Evolutionary conservation across 2,329 filamentous ascomycete genomes (phyloP).

Genomic region (Dryadomyces quercivorus): DNA sequence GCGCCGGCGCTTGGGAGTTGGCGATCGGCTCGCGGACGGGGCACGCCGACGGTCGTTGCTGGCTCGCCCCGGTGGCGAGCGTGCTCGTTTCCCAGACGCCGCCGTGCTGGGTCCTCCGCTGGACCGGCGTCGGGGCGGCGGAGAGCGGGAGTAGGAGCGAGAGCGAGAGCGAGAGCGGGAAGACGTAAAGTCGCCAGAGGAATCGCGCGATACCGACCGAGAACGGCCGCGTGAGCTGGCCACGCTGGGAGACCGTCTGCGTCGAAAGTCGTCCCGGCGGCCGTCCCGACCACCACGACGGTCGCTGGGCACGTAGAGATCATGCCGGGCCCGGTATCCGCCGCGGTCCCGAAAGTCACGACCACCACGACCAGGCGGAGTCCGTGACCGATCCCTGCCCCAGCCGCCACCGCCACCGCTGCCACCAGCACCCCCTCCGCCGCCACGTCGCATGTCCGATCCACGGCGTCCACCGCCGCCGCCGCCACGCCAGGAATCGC

Average conservation of each 20-base stretch:
- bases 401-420: constrained; percentile 34
- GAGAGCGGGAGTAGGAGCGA: constrained; percentile 7
- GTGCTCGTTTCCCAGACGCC: not conserved
- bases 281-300: constrained; percentile 24
- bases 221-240: constrained; percentile 17
- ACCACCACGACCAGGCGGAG: constrained; percentile 29
- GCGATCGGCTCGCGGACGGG: constrained; percentile 25
- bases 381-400: constrained; percentile 34
- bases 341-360: constrained; percentile 31
- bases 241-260: constrained; percentile 25
- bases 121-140: not conserved
- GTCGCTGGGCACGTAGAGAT: constrained; percentile 42
- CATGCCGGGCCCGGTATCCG: constrained; percentile 26
- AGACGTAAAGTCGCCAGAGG: constrained; percentile 11
- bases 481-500: constrained; percentile 40
- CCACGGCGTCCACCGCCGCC: constrained; percentile 37
- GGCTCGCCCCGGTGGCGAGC: not conserved
- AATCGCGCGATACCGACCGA: constrained; percentile 23
- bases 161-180: constrained; percentile 3
- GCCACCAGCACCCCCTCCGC: constrained; percentile 28
- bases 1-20: constrained; percentile 35
- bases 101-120: not conserved
- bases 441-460: constrained; percentile 25
- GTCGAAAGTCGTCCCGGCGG: constrained; percentile 28
- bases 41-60: constrained; percentile 19